Evolutionary conservation across 768 basidiomycete genomes (phyloP), one percentile per base, ranked within the genome.

Genomic region (Xanthoconium stramineum): DNA sequence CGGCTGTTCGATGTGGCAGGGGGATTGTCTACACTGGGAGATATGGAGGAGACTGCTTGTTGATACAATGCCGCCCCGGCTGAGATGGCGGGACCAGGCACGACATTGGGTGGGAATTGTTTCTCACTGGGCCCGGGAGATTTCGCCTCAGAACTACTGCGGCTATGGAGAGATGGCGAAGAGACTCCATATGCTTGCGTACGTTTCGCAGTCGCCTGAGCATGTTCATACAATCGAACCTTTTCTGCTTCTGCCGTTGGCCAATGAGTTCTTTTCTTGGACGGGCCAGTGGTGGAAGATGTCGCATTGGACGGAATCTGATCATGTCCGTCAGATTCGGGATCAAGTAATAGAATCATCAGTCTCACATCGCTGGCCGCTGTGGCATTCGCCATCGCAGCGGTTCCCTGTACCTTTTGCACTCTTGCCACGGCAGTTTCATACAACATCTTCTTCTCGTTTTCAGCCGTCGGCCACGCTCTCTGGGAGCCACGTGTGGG

Each of bases 161-260:
- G 72, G 28, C 63, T 65, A 17, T 67, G 67, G 24, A 57, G 17
- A 33, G 65, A 65, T 33, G 63, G 57, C 11, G 65, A 65, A 8
- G 67, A 65, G 14, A 68, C 63, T 1, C 70, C 75, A 20, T 54
- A 63, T 7, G 77, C 81, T 63, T 87, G 88, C 6, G 80, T 80
- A 50, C 76, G 78, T 53, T 75, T 77, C 3, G 83, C 90, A n/a
- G 80, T 84, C 1, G 79, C 82, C 63, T 85, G 84, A 0, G 90
- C 89, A 47, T 83, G 68, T 48, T 86, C 76, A 69, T 80, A 91
- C n/a, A 90, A 66, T n/a, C 80, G 76, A 2, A 79, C 70, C 63
- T 93, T 92, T 67, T 93, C 91, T 53, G 84, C 81, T 69, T 91
- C 90, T 0, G 91, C 88, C 1, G 85, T 79, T 8, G 75, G 75